Percentiles rank a stretch among this genome's conserved stretches.
These are phyloP conservation scores for Neurospora tetraspora DNA, from an alignment of 495 filamentous ascomycete genomes.

Conservation along the genomic window DNA sequence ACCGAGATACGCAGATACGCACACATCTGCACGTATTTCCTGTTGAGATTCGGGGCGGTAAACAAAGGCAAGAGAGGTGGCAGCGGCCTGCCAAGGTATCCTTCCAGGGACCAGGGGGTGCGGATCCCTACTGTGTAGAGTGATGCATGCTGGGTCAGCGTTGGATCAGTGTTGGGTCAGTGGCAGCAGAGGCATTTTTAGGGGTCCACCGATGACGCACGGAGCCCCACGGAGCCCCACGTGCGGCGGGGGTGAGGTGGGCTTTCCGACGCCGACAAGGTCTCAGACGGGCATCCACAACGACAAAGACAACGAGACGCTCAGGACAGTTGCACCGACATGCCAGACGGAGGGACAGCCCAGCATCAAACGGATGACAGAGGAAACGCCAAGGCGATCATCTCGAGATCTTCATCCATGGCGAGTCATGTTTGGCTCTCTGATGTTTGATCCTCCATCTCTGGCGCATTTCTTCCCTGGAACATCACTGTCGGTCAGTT, in stretches of 20 bases:
- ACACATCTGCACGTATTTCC: not conserved
- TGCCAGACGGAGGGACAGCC: not conserved
- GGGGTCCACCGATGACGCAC: not conserved
- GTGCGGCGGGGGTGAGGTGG: not conserved
- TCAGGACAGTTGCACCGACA: not conserved
- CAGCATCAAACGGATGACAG: not conserved
- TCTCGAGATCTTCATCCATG: not conserved
- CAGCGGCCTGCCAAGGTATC: not conserved
- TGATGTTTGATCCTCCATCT: not conserved
- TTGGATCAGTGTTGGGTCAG: not conserved
- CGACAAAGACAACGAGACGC: not conserved
- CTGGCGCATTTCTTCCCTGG: not conserved
- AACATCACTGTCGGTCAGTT: not conserved
- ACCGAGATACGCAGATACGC: not conserved
- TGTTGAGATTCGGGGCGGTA: not conserved
- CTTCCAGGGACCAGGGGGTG: not conserved
- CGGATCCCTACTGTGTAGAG: too few relatives aligned
- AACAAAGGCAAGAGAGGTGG: not conserved
- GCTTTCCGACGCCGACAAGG: not conserved
- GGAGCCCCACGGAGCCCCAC: not conserved
- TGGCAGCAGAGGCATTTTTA: not conserved
- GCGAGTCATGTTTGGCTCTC: not conserved
- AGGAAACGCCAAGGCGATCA: not conserved
- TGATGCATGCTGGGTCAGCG: too few relatives aligned
- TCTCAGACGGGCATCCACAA: not conserved